A percentile compares a stretch with the other conserved stretches of the same genome.
Evolutionary conservation across 305 asterid species (phyloP).

Genomic region (Fraxinus platypoda): DNA sequence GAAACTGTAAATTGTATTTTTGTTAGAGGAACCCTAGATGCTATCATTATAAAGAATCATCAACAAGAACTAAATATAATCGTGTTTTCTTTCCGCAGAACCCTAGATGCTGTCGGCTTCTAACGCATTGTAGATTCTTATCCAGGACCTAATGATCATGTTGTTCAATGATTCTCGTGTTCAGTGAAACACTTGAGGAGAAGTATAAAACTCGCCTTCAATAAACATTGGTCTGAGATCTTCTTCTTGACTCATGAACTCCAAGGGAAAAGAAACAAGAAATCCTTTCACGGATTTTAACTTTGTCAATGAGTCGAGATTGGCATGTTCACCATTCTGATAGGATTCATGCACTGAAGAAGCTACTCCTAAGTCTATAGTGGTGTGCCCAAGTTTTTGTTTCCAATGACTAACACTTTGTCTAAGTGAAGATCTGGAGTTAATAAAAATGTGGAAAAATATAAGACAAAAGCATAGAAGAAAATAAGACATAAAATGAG

Average conservation of each 20-base stretch:
- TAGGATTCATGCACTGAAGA: constrained; percentile 49
- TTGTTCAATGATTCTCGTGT: background rate
- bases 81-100: background rate
- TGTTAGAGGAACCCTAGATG: background rate
- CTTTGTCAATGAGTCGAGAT: constrained; percentile 41
- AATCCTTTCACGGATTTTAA: constrained; percentile 62
- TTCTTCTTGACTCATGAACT: constrained; percentile 78
- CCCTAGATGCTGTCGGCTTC: background rate
- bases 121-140: background rate
- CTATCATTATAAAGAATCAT: background rate
- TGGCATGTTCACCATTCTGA: constrained; percentile 39
- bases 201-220: constrained; percentile 85
- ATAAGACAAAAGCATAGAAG: background rate
- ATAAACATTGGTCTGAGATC: constrained; percentile 83
- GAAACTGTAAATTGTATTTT: background rate
- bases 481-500: background rate
- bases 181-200: constrained; percentile 84
- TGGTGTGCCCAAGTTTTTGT: constrained; percentile 73
- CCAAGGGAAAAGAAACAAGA: constrained; percentile 83
- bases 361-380: constrained; percentile 89
- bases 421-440: constrained; percentile 71
- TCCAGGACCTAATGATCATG: background rate
- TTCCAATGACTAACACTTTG: constrained; percentile 74
- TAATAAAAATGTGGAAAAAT: constrained; percentile 3
- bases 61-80: background rate